These are phyloP conservation scores for Macrophomina pseudophaseolina DNA, from an alignment of 2,329 filamentous ascomycete genomes.

Conservation along the genomic window DNA sequence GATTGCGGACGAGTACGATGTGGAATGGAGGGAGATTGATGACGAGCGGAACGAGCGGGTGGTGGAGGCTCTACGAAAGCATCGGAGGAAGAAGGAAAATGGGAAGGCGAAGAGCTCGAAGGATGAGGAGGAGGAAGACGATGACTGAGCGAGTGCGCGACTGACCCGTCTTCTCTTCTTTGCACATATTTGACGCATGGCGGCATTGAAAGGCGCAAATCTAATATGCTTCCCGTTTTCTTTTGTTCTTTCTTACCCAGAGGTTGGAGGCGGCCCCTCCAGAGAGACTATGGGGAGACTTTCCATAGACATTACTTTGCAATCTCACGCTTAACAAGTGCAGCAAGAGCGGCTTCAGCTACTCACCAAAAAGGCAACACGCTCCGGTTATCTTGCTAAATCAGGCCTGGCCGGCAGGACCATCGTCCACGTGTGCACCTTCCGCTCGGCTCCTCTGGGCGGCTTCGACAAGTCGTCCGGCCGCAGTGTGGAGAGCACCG, in stretches of 20 bases:
- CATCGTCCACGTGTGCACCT: neutral
- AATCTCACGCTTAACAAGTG: too few species aligned
- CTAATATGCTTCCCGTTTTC: too few species aligned
- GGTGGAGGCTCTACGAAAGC: slow-evolving; percentile 57
- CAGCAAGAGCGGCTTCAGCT: too few species aligned
- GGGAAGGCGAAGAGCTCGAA: slow-evolving; percentile 25
- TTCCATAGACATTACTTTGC: too few species aligned
- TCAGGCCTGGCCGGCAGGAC: neutral
- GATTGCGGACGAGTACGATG: slow-evolving; percentile 85
- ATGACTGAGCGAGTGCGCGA: neutral
- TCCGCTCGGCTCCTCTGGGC: neutral
- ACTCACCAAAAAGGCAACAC: too few species aligned
- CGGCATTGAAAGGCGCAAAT: too few species aligned
- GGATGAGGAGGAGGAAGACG: neutral
- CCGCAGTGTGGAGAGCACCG: neutral
- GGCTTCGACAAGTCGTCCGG: neutral
- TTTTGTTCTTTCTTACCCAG: too few species aligned
- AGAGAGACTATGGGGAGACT: too few species aligned
- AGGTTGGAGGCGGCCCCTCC: too few species aligned
- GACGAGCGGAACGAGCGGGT: slow-evolving; percentile 72
- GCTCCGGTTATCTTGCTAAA: neutral
- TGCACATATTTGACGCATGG: too few species aligned
- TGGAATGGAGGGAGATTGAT: slow-evolving; percentile 80
- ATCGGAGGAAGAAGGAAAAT: slow-evolving; percentile 47
- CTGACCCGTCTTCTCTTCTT: too few species aligned